Conservation (phyloP, 306 rosid genomes). For the Urtica urens region DNA sequence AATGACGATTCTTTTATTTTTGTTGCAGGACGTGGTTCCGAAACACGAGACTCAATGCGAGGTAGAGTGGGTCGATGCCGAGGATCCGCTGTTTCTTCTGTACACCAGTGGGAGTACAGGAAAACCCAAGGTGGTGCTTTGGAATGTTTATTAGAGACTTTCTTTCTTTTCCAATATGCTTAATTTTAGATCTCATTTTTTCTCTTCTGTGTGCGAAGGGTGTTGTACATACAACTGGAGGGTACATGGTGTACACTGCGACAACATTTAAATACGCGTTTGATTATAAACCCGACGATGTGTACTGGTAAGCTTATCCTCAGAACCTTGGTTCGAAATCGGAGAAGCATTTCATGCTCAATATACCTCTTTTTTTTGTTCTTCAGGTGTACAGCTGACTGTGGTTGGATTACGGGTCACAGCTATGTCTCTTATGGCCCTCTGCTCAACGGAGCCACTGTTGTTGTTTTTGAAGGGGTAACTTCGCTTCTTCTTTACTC, state of each 20-base stretch:
- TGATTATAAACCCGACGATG: conserved; percentile 78
- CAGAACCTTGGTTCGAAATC: no score
- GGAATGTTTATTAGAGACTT: neutral
- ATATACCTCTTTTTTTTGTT: conserved; percentile 10
- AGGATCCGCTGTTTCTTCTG: conserved; percentile 90
- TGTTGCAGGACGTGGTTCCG: conserved; percentile 73
- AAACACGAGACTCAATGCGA: conserved; percentile 59
- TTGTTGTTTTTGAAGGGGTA: conserved; percentile 87
- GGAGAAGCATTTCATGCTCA: no score
- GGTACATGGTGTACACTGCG: conserved; percentile 93
- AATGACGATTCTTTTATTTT: no score
- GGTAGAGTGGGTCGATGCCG: conserved; percentile 99
- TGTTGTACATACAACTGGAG: conserved; percentile 93
- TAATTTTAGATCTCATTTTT: neutral
- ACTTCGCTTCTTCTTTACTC: no score
- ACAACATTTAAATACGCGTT: conserved; percentile 96
- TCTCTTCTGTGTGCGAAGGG: conserved; percentile 40
- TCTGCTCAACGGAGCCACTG: conserved; percentile 76
- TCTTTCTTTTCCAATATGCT: conserved; percentile 5
- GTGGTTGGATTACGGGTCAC: conserved; percentile 99
- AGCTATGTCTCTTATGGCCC: conserved; percentile 98
- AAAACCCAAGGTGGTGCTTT: conserved; percentile 68
- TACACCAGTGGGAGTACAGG: conserved; percentile 99
- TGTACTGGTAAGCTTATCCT: conserved; percentile 60
- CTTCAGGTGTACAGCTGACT: conserved; percentile 93